Base-by-base conservation (phyloP, 306 rosid genomes). In the Fragaria nilgerrensis region DNA sequence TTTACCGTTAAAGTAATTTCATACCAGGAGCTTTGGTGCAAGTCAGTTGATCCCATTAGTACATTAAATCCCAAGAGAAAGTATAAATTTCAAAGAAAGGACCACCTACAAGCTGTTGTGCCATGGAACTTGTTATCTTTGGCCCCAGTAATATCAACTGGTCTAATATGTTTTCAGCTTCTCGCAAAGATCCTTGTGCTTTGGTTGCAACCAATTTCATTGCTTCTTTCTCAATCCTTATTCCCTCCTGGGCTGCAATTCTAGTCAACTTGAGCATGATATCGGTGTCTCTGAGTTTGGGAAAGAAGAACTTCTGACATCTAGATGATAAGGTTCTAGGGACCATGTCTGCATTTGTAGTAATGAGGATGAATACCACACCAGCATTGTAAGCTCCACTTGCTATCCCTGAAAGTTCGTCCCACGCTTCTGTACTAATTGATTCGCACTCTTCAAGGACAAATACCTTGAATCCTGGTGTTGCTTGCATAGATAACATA, bases 341-440 rank as follows among this genome's bases (percentile, higher is more conserved):
- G 44, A 64, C 69, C 44, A 64, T 64, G 69, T 64, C 69, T 34
- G 69, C 69, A 64, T 34, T 64, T 32, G 69, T 64, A 64, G 69
- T 64, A 41, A 32, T 34, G 8, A 64, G 43, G 45, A 34, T 64
- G 44, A 64, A 64, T 34, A 64, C 43, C 44, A 64, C 12, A 64
- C 23, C 13, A 15, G 68, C 32, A 62, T 14, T 19, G 11, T 64
- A 64, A 15, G 44, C 43, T 64, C 44, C 44, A 19, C 36, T 64
- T 64, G 22, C 69, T 34, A 64, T 16, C 44, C 69, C 45, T 64
- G 69, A 34, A 16, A 16, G 69, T 64, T 64, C 45, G 43, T 6
- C 43, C 43, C 43, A 39, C 43, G 9, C 43, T 39, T 39, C 43
- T 39, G 43, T 6, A 39, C 43, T 39, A 39, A 39, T 39, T 6